Base-by-base conservation (phyloP, 2,329 filamentous ascomycete species). In the Immersiporthe knoxdaviesiana region DNA sequence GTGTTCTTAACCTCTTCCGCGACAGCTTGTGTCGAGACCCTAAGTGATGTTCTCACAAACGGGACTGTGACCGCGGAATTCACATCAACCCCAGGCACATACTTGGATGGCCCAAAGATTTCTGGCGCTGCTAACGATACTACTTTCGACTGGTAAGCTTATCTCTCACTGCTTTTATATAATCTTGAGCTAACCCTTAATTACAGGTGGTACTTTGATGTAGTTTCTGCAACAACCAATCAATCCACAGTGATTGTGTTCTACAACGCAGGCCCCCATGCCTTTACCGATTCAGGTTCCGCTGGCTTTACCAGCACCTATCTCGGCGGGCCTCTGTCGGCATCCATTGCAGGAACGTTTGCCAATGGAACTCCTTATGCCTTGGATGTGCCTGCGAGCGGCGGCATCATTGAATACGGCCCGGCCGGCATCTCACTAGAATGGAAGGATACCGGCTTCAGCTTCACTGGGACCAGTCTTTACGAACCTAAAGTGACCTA, bases 121-220 rank as follows among this genome's bases (percentile, higher is more conserved):
- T n/a, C n/a, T n/a, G n/a, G n/a, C n/a, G n/a, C n/a, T n/a, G n/a
- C n/a, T n/a, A n/a, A n/a, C n/a, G n/a, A n/a, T n/a, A n/a, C n/a
- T n/a, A n/a, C n/a, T n/a, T n/a, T n/a, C n/a, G n/a, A n/a, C n/a
- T n/a, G n/a, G n/a, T n/a, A n/a, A n/a, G n/a, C n/a, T n/a, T n/a
- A n/a, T n/a, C n/a, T n/a, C n/a, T n/a, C n/a, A n/a, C n/a, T n/a
- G n/a, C n/a, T n/a, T n/a, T n/a, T n/a, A n/a, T n/a, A n/a, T n/a
- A n/a, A n/a, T n/a, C n/a, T n/a, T n/a, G n/a, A n/a, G n/a, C n/a
- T n/a, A n/a, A n/a, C n/a, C n/a, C n/a, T n/a, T n/a, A n/a, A n/a
- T n/a, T n/a, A 32, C n/a, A 69, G 71, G 71, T 70, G 68, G 63
- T 71, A 70, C 61, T 71, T 71, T 37, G 70, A 71, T 44, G 68